Percentiles rank a stretch among this genome's conserved stretches.
Evolutionary conservation across 2,329 filamentous ascomycete genomes (phyloP).

Genomic region (Penicillium sumatraense): DNA sequence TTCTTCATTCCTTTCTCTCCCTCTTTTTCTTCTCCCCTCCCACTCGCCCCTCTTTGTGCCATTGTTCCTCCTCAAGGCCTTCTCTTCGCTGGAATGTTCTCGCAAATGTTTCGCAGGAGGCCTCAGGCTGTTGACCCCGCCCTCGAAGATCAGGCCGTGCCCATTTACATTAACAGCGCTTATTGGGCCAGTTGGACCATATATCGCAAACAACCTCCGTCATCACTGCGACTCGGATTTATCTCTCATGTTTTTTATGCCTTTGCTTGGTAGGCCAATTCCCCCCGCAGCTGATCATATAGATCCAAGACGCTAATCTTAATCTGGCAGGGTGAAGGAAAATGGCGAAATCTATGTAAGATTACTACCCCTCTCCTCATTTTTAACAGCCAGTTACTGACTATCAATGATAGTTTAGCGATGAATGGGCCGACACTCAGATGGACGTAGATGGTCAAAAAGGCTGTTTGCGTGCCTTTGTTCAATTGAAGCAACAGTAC

Average conservation of each 20-base stretch:
- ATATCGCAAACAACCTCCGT: constrained; percentile 74
- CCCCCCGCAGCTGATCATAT: constrained; percentile 16
- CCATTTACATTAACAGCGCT: constrained; percentile 67
- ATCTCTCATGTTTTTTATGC: constrained; percentile 84
- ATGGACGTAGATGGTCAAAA: constrained; percentile 73
- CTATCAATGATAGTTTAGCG: constrained; percentile 64
- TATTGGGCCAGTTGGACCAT: constrained; percentile 83
- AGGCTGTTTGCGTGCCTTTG: constrained; percentile 74
- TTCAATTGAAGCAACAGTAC: constrained; percentile 72
- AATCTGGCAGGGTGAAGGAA: constrained; percentile 61
- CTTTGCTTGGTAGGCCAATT: constrained; percentile 64
- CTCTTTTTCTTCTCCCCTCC: background rate
- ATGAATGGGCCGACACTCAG: constrained; percentile 76
- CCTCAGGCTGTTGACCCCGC: constrained; percentile 25
- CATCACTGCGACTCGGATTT: constrained; percentile 73
- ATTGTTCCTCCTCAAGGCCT: background rate
- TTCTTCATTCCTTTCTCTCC: background rate
- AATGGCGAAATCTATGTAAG: constrained; percentile 78
- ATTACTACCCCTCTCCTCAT: constrained; percentile 20
- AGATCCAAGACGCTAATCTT: constrained; percentile 29
- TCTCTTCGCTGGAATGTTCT: constrained; percentile 18
- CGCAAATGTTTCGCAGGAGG: constrained; percentile 24
- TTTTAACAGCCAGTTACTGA: background rate
- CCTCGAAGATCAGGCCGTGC: constrained; percentile 37
- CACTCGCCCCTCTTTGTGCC: too few species aligned